Conservation (phyloP, 768 basidiomycete genomes). For the Glaciozyma antarctica region DNA sequence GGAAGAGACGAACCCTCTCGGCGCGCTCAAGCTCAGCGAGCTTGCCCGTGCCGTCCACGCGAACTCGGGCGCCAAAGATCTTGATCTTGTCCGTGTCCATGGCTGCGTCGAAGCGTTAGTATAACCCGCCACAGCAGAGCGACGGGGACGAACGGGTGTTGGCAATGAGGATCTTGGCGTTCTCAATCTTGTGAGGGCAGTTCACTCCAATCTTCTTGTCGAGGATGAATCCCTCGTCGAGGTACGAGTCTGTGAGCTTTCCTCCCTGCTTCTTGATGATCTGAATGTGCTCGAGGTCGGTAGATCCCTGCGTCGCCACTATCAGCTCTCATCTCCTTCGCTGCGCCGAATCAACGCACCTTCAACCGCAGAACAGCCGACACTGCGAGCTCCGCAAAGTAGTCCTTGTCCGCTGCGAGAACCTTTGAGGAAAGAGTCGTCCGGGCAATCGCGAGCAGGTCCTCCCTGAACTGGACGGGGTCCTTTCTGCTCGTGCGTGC, state of each 20-base stretch:
- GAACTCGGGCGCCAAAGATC: slow-evolving; percentile 91
- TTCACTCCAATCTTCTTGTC: slow-evolving; percentile 91
- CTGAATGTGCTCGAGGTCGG: slow-evolving; percentile 94
- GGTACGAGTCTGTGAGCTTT: slow-evolving; percentile 93
- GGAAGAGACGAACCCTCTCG: slow-evolving; percentile 54
- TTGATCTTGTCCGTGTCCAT: slow-evolving; percentile 99
- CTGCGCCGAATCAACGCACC: slow-evolving; percentile 41
- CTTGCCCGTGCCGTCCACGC: slow-evolving; percentile 92
- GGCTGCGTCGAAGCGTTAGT: slow-evolving; percentile 46
- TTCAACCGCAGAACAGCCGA: slow-evolving; percentile 89
- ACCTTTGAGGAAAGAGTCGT: slow-evolving; percentile 96
- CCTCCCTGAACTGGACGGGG: slow-evolving; percentile 64
- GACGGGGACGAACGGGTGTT: slow-evolving; percentile 70
- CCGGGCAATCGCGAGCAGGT: slow-evolving; percentile 90
- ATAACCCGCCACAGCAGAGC: neutral
- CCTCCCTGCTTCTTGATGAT: slow-evolving; percentile 99
- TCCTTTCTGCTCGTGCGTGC: slow-evolving; percentile 49
- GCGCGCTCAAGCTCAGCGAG: slow-evolving; percentile 96
- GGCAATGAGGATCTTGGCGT: slow-evolving; percentile 89
- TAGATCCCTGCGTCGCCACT: slow-evolving; percentile 60
- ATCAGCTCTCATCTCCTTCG: neutral
- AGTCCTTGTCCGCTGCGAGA: slow-evolving; percentile 89
- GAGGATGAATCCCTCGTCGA: slow-evolving; percentile 97
- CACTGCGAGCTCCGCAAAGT: slow-evolving; percentile 95
- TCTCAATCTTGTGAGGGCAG: slow-evolving; percentile 88